Conservation (phyloP, 768 basidiomycete species). For the Panus rudis region DNA sequence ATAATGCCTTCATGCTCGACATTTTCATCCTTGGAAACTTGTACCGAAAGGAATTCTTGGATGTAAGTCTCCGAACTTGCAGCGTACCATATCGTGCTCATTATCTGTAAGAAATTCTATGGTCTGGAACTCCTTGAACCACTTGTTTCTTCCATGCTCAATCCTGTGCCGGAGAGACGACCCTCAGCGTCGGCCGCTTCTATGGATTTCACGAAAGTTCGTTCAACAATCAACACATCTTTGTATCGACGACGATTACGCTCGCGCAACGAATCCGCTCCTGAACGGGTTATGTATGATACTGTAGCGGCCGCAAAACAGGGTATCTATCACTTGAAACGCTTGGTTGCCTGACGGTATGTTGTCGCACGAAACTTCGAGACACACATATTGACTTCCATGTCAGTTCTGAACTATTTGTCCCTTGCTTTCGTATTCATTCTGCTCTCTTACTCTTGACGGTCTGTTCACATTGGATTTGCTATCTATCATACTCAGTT, state of each 20-base stretch:
- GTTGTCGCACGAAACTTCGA: no score
- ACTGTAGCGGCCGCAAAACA: neutral
- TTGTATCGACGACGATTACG: neutral
- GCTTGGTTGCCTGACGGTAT: no score
- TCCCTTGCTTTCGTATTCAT: no score
- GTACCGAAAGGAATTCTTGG: neutral
- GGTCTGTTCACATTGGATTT: no score
- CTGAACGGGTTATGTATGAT: neutral
- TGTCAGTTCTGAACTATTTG: no score
- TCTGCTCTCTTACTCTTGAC: no score
- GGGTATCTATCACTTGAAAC: no score
- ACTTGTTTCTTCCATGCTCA: neutral
- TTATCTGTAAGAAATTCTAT: neutral
- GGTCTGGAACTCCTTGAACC: neutral
- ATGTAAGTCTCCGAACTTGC: neutral
- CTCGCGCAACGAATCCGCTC: neutral
- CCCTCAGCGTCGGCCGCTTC: neutral
- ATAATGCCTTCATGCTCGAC: constrained; percentile 21
- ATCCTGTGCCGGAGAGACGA: neutral
- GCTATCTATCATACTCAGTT: no score
- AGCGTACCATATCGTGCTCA: neutral
- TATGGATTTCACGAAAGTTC: neutral
- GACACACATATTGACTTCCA: no score
- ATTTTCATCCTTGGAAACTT: constrained; percentile 21
- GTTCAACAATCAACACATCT: neutral